phyloP scores from a whole-genome alignment of 257 asterid species.

The Eustoma russellianum region DNA sequence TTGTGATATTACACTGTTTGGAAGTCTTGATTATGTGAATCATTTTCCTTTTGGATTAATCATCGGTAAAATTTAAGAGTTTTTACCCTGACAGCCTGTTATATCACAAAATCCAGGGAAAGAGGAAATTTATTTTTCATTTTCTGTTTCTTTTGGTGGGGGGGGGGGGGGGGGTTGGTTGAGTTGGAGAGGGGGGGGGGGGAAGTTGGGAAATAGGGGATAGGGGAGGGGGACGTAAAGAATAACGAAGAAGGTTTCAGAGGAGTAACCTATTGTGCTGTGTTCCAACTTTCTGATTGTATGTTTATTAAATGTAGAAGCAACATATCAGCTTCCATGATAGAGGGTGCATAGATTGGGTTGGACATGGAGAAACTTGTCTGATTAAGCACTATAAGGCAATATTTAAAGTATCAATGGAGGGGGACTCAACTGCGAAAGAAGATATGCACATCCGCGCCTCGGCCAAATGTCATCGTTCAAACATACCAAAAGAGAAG shows the following conservation, averaged over 20 bases:
- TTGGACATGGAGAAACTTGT: slow-evolving; percentile 6
- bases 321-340: slow-evolving; percentile 19
- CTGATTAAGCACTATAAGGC: slow-evolving; percentile 1
- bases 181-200: too few relatives aligned
- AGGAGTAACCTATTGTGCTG: too few relatives aligned
- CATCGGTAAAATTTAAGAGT: background rate
- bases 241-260: too few relatives aligned
- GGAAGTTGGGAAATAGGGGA: too few relatives aligned
- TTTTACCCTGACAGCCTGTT: too few relatives aligned
- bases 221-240: too few relatives aligned
- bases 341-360: slow-evolving; percentile 10
- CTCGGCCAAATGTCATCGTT: slow-evolving; percentile 5
- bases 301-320: slow-evolving; percentile 17
- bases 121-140: too few relatives aligned
- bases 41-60: background rate
- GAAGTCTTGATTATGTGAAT: too few relatives aligned
- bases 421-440: slow-evolving; percentile 5
- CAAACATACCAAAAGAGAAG: slow-evolving; percentile 22
- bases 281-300: background rate
- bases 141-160: too few relatives aligned
- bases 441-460: slow-evolving; percentile 5
- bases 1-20: too few relatives aligned
- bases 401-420: slow-evolving; percentile 2
- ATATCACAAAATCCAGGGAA: too few relatives aligned
- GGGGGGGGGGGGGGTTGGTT: too few relatives aligned